These are phyloP conservation scores for Stramenopiles sp. DNA, from an alignment of 352 stramenopile species.

Conservation along the genomic window DNA sequence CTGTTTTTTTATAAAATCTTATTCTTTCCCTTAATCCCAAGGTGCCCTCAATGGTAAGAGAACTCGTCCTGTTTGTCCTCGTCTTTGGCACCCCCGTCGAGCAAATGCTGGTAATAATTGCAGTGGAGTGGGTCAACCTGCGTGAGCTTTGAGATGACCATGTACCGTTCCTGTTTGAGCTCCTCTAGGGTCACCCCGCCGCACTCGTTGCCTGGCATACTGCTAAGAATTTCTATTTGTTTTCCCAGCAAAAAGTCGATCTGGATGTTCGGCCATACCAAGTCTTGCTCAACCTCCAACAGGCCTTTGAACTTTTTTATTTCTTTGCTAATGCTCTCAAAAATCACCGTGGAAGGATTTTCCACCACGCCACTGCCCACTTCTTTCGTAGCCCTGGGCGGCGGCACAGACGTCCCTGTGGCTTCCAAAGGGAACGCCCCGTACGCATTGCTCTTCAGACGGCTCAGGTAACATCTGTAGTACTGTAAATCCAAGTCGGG, in stretches of 20 bases:
- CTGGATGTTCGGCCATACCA: background rate
- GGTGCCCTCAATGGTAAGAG: no score
- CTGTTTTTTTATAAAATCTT: no score
- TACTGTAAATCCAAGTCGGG: background rate
- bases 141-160: background rate
- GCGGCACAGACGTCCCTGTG: background rate
- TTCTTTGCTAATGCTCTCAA: conserved; percentile 1
- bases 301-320: conserved; percentile 9
- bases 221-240: background rate
- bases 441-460: no score
- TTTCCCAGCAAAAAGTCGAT: conserved; percentile 6
- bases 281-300: background rate
- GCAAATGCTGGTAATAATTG: conserved; percentile 9
- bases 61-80: no score
- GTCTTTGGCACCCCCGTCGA: no score
- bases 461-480: background rate
- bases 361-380: background rate
- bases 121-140: background rate
- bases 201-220: background rate
- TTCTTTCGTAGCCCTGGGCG: background rate
- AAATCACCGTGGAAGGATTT: background rate
- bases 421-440: background rate
- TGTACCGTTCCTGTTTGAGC: background rate
- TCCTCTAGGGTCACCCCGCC: background rate
- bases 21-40: no score